A percentile compares a stretch with the other conserved stretches of the same genome.
These are phyloP conservation scores for Pistacia integerrima DNA, from an alignment of 345 rosid species.

Conservation along the genomic window DNA sequence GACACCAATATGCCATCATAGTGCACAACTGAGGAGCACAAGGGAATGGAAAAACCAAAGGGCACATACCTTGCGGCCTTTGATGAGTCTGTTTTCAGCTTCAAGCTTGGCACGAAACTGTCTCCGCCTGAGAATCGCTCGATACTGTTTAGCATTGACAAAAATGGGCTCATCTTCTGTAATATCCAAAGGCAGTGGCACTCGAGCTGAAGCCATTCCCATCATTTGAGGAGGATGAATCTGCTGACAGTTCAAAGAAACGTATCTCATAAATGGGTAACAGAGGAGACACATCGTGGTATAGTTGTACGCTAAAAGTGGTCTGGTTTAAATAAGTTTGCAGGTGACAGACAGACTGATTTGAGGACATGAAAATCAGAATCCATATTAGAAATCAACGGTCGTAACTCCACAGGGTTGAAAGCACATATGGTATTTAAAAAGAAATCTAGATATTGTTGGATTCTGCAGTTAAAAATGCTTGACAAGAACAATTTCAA, in stretches of 20 bases:
- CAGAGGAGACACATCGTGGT: constrained; percentile 22
- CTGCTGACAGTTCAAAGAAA: constrained; percentile 39
- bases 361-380: constrained; percentile 18
- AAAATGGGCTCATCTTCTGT: constrained; percentile 60
- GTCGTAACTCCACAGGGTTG: constrained; percentile 8
- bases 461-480: background rate
- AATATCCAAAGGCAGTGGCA: constrained; percentile 61
- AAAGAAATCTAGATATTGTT: background rate
- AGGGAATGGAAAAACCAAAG: constrained; percentile 9
- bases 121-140: constrained; percentile 81
- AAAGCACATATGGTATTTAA: constrained; percentile 14
- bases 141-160: constrained; percentile 87
- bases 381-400: constrained; percentile 9
- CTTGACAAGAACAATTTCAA: constrained; percentile 4
- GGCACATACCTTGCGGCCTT: constrained; percentile 59
- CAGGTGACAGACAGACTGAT: constrained; percentile 6
- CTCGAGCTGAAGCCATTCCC: constrained; percentile 54
- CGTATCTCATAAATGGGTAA: constrained; percentile 23
- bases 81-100: constrained; percentile 72
- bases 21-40: constrained; percentile 1
- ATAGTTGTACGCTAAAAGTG: background rate
- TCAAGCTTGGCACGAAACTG: constrained; percentile 80
- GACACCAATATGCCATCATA: background rate
- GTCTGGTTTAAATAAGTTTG: constrained; percentile 18
- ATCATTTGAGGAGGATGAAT: constrained; percentile 55